These are phyloP conservation scores for Exophiala mesophila DNA, from an alignment of 2,329 filamentous ascomycete genomes.

Conservation along the genomic window DNA sequence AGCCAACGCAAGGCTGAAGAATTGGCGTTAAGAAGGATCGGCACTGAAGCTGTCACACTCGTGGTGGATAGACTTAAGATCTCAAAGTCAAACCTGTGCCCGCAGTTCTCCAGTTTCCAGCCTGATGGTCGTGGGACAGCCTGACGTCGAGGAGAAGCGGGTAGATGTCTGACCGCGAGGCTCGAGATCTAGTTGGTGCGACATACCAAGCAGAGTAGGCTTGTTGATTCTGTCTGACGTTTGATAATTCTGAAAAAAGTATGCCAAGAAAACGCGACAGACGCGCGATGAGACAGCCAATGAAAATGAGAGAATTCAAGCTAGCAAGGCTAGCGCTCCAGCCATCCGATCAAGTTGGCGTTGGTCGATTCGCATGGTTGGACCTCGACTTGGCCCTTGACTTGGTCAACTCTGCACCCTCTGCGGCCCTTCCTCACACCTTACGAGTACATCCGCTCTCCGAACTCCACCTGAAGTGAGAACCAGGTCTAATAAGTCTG, in stretches of 20 bases:
- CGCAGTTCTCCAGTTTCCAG: no score
- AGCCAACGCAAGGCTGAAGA: no score
- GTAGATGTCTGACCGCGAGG: background rate
- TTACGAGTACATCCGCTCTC: conserved; percentile 3
- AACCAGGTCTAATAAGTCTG: background rate
- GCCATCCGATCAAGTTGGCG: background rate
- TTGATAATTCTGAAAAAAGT: background rate
- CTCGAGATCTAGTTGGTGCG: no score
- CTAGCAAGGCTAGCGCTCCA: background rate
- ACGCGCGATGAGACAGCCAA: background rate
- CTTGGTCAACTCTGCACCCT: background rate
- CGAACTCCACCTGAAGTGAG: conserved; percentile 14
- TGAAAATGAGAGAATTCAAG: background rate
- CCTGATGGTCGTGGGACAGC: background rate
- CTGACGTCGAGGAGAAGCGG: background rate
- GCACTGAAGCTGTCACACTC: background rate
- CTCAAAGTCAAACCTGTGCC: no score
- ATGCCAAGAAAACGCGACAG: background rate
- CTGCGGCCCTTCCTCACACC: background rate
- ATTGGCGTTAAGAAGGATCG: background rate
- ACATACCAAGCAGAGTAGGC: no score
- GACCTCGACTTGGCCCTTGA: no score
- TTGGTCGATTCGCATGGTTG: no score
- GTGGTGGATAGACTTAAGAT: background rate
- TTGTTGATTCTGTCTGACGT: background rate